These are phyloP conservation scores for Erodium maritimum DNA, from an alignment of 345 rosid genomes.

Conservation along the genomic window DNA sequence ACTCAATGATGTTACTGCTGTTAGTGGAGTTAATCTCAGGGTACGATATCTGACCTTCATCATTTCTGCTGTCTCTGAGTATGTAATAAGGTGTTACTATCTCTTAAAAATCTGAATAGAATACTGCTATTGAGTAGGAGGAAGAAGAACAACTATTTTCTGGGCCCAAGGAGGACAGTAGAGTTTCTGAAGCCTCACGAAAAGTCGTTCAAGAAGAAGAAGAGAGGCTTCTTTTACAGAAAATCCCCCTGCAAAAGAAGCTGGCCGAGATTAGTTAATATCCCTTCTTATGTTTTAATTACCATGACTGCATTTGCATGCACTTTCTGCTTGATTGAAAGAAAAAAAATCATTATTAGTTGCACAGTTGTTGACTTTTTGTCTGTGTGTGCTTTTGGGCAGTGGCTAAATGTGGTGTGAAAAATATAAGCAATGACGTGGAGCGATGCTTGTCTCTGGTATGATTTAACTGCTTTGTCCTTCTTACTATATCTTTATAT, in stretches of 20 bases:
- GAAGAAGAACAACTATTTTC: slow-evolving; percentile 97
- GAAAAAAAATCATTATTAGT: slow-evolving; percentile 1
- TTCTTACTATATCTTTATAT: background rate
- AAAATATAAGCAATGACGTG: slow-evolving; percentile 64
- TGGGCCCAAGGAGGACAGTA: slow-evolving; percentile 72
- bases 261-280: slow-evolving; percentile 73
- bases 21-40: slow-evolving; percentile 96
- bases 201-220: slow-evolving; percentile 94
- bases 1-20: slow-evolving; percentile 97
- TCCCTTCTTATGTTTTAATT: slow-evolving; percentile 6
- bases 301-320: background rate
- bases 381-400: slow-evolving; percentile 16
- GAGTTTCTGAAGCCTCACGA: slow-evolving; percentile 88
- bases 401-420: slow-evolving; percentile 78
- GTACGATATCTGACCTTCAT: slow-evolving; percentile 27
- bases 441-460: slow-evolving; percentile 93
- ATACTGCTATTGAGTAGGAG: slow-evolving; percentile 41
- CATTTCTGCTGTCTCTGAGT: background rate
- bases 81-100: background rate
- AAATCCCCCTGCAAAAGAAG: slow-evolving; percentile 73
- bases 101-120: background rate
- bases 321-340: background rate
- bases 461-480: slow-evolving; percentile 18
- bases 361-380: slow-evolving; percentile 10
- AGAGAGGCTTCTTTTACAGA: slow-evolving; percentile 79